Base-by-base conservation (phyloP, 176 grass and related monocot genomes). In the Carex scoparia region DNA sequence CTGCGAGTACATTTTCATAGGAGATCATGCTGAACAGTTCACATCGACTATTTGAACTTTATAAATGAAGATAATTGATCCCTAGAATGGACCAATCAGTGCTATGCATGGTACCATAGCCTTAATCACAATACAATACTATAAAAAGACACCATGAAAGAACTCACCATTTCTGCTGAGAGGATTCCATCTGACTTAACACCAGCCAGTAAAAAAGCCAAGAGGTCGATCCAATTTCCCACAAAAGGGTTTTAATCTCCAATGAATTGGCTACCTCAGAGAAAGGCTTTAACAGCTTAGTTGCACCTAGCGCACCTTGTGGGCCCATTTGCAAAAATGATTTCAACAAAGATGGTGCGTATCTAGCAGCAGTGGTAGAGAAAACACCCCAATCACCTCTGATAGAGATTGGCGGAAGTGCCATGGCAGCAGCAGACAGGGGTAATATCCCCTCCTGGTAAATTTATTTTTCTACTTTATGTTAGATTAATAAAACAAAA, bases 291-390 rank as follows among this genome's bases (percentile, higher is more conserved):
- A 98, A 83, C 77, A 98, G 88, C 78, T 95, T 98, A 69, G 89
- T 98, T 65, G 95, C 91, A 11, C 95, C 91, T 8, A 98, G 69
- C 49, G 88, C 91, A 61, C 92, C 95, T 89, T 80, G 85, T 48
- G 93, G 93, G 42, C 95, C 95, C 92, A 98, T 94, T 90, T 98
- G 89, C 60, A 98, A 67, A 18, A 98, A 93, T n/a, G 95, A 94
- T 84, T 98, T 94, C 64, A 98, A 87, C 14, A 98, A 87, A 79
- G 92, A 93, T 78, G 95, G 93, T 14, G 89, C 89, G 35, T 98
- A 98, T 95, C 95, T 91, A 62, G 88, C 49, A 0, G 88, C 93
- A 74, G 95, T 65, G 66, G 95, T 95, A 62, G 91, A 91, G n/a
- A 98, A 60, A 85, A 94, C 76, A 11, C 95, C 91, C 85, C 81